A percentile compares a stretch with the other conserved stretches of the same genome.
Conservation (phyloP, 306 rosid species). For the Cicer bijugum region DNA sequence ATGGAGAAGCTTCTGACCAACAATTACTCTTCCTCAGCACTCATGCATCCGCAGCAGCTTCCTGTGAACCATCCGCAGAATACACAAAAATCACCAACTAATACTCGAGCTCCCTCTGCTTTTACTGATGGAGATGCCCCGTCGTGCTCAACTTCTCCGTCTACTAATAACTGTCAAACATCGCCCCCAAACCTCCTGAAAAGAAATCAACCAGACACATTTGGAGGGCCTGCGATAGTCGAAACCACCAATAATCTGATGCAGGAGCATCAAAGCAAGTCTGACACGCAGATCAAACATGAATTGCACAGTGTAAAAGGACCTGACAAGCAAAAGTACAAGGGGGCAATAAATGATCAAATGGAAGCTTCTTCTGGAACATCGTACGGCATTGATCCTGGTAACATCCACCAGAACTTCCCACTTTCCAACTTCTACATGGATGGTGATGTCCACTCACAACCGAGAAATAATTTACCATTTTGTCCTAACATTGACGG, state of each 20-base stretch:
- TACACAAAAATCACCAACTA: slow-evolving; percentile 67
- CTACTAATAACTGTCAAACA: slow-evolving; percentile 76
- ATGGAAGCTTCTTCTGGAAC: slow-evolving; percentile 93
- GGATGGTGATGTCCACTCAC: slow-evolving; percentile 86
- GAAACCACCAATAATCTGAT: slow-evolving; percentile 66
- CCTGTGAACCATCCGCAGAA: slow-evolving; percentile 63
- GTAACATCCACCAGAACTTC: slow-evolving; percentile 75
- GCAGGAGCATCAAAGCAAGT: slow-evolving; percentile 76
- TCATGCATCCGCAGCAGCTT: slow-evolving; percentile 68
- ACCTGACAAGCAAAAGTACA: slow-evolving; percentile 72
- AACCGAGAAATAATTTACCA: slow-evolving; percentile 67
- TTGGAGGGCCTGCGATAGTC: slow-evolving; percentile 55
- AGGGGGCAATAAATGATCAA: slow-evolving; percentile 71
- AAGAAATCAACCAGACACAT: slow-evolving; percentile 68
- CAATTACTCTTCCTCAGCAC: slow-evolving; percentile 62
- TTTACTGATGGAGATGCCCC: slow-evolving; percentile 88
- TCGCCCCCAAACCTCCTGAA: slow-evolving; percentile 63
- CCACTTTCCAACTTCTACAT: slow-evolving; percentile 76
- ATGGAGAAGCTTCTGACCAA: slow-evolving; percentile 66
- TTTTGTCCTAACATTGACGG: slow-evolving; percentile 74
- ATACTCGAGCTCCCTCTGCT: slow-evolving; percentile 71
- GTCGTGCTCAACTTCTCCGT: slow-evolving; percentile 92
- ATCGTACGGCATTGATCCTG: slow-evolving; percentile 84
- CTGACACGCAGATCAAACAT: slow-evolving; percentile 69
- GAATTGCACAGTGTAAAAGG: slow-evolving; percentile 69